Evolutionary conservation across 2,329 filamentous ascomycete genomes (phyloP).

Genomic region (Stagonosporopsis cucurbitacearum): DNA sequence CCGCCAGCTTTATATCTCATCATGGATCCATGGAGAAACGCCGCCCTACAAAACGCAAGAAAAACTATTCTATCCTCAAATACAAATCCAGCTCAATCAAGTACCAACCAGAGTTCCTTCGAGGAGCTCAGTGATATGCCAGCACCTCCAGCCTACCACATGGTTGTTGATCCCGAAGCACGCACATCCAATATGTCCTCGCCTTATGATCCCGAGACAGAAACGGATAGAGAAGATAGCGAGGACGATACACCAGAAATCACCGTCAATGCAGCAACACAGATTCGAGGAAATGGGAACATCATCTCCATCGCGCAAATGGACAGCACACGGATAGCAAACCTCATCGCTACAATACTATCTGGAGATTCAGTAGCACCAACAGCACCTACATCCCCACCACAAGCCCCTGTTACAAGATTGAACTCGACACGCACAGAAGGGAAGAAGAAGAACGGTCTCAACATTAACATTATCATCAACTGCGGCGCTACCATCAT

Average conservation of each 20-base stretch:
- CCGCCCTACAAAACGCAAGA: slow-evolving; percentile 31
- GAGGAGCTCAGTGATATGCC: slow-evolving; percentile 22
- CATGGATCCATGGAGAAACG: slow-evolving; percentile 33
- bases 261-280: slow-evolving; percentile 44
- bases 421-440: slow-evolving; percentile 14
- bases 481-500: slow-evolving; percentile 46
- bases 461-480: slow-evolving; percentile 41
- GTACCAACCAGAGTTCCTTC: background rate
- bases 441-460: slow-evolving; percentile 13
- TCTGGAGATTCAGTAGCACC: slow-evolving; percentile 15
- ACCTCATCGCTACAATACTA: slow-evolving; percentile 32
- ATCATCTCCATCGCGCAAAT: slow-evolving; percentile 44
- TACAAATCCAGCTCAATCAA: slow-evolving; percentile 6
- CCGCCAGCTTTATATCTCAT: slow-evolving; percentile 6
- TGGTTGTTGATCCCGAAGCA: slow-evolving; percentile 31
- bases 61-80: slow-evolving; percentile 19
- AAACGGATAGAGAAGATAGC: slow-evolving; percentile 23
- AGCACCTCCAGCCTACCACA: slow-evolving; percentile 41
- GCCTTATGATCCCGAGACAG: slow-evolving; percentile 28
- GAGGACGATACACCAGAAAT: slow-evolving; percentile 38
- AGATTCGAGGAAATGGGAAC: slow-evolving; percentile 44
- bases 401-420: slow-evolving; percentile 8
- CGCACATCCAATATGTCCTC: slow-evolving; percentile 29
- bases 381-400: slow-evolving; percentile 1
- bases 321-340: slow-evolving; percentile 40